These are phyloP conservation scores for Puccinia horiana DNA, from an alignment of 1,284 basidiomycete genomes.

Conservation along the genomic window DNA sequence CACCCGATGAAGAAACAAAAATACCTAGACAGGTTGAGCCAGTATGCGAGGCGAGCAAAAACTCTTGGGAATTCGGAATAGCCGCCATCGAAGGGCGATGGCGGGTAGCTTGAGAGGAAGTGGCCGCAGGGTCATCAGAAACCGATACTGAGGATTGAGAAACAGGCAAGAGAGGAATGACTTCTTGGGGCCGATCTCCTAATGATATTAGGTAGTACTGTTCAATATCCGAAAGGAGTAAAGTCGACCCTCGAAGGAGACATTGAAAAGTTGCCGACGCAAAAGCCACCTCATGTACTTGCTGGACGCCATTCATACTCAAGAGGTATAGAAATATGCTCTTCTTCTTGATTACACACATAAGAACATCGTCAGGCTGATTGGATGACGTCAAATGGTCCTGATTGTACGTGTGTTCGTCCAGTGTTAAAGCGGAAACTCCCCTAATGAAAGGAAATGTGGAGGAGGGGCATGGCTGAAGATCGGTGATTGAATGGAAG, in stretches of 20 bases:
- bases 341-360: conserved; percentile 47
- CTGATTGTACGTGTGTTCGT: conserved; percentile 33
- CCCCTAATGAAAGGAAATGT: conserved; percentile 41
- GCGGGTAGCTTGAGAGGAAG: conserved; percentile 24
- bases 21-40: conserved; percentile 46
- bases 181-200: conserved; percentile 6
- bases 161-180: conserved; percentile 36
- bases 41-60: conserved; percentile 44
- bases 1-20: conserved; percentile 47
- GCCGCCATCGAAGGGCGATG: conserved; percentile 48
- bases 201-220: conserved; percentile 43
- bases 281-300: conserved; percentile 38
- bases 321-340: conserved; percentile 35
- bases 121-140: neutral
- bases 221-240: conserved; percentile 45
- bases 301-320: conserved; percentile 15
- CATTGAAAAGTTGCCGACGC: conserved; percentile 39
- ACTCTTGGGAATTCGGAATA: conserved; percentile 43
- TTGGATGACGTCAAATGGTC: neutral
- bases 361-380: conserved; percentile 11
- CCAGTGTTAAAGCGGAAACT: conserved; percentile 40
- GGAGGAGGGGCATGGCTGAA: conserved; percentile 23
- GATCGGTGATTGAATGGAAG: conserved; percentile 36
- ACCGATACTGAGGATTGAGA: conserved; percentile 28
- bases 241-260: conserved; percentile 37